phyloP scores from a whole-genome alignment of 306 rosid species.

The Fagus crenata region DNA sequence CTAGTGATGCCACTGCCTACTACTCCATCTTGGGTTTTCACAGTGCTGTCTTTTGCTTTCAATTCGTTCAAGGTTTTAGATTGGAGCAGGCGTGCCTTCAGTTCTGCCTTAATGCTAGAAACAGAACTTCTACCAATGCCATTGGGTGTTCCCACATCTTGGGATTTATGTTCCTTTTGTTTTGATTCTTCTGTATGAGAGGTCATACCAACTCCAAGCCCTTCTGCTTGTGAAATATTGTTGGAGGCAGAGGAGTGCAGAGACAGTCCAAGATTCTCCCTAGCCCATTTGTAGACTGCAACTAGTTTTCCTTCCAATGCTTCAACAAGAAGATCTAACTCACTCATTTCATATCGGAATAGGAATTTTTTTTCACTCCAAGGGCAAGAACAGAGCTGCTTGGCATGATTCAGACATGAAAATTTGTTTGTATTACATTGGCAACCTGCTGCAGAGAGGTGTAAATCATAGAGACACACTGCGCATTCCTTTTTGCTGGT shows the following conservation, averaged over 20 bases:
- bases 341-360: slow-evolving; percentile 57
- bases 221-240: slow-evolving; percentile 32
- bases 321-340: slow-evolving; percentile 62
- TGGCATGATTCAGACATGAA: slow-evolving; percentile 78
- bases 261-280: slow-evolving; percentile 59
- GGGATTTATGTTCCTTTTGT: slow-evolving; percentile 23
- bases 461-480: slow-evolving; percentile 65
- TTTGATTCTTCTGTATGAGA: slow-evolving; percentile 3
- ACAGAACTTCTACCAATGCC: neutral
- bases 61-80: slow-evolving; percentile 24
- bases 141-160: slow-evolving; percentile 3
- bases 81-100: slow-evolving; percentile 37
- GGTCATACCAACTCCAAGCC: slow-evolving; percentile 8
- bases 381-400: slow-evolving; percentile 73
- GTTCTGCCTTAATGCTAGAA: slow-evolving; percentile 31
- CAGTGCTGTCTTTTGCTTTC: slow-evolving; percentile 21
- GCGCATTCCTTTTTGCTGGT: slow-evolving; percentile 67
- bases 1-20: neutral
- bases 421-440: slow-evolving; percentile 60
- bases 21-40: slow-evolving; percentile 19
- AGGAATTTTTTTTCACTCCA: slow-evolving; percentile 58
- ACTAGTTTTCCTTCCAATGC: slow-evolving; percentile 78
- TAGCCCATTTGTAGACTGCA: slow-evolving; percentile 71
- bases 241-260: slow-evolving; percentile 36
- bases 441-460: slow-evolving; percentile 74